A percentile compares a stretch with the other conserved stretches of the same genome.
Conservation (phyloP, 345 rosid species). For the Schrenkiella parvula region DNA sequence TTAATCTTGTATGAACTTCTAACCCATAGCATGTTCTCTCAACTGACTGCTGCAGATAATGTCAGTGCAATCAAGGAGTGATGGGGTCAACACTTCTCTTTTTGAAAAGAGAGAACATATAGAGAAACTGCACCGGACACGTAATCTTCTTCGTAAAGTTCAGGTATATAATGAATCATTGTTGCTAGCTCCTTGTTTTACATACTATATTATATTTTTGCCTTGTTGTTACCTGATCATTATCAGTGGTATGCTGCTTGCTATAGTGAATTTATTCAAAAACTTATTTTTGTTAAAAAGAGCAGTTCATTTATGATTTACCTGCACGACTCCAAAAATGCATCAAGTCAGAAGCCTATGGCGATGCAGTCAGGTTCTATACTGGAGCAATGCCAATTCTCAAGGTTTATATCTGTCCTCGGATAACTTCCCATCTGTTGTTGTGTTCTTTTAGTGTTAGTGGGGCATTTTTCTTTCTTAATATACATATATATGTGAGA, state of each 20-base stretch:
- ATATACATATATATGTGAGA: not conserved
- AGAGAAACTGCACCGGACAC: constrained; percentile 93
- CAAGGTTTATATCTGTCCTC: constrained; percentile 46
- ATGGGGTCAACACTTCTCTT: constrained; percentile 89
- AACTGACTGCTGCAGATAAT: constrained; percentile 54
- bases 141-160: constrained; percentile 95
- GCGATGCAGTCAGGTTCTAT: constrained; percentile 94
- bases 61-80: constrained; percentile 97
- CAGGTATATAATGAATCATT: constrained; percentile 51
- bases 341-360: constrained; percentile 86
- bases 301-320: constrained; percentile 98
- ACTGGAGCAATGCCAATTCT: constrained; percentile 98
- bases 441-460: not conserved
- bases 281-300: constrained; percentile 49
- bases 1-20: not conserved
- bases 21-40: not conserved
- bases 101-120: constrained; percentile 94
- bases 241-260: not conserved
- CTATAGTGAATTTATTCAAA: constrained; percentile 34
- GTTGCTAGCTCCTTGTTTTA: constrained; percentile 6
- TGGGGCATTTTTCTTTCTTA: not conserved
- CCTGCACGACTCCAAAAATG: constrained; percentile 95
- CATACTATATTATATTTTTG: not conserved
- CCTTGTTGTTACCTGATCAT: not conserved
- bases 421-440: constrained; percentile 5